phyloP scores from a whole-genome alignment of 225 moss, liverwort and hornwort species.

The Antitrichia curtipendula region DNA sequence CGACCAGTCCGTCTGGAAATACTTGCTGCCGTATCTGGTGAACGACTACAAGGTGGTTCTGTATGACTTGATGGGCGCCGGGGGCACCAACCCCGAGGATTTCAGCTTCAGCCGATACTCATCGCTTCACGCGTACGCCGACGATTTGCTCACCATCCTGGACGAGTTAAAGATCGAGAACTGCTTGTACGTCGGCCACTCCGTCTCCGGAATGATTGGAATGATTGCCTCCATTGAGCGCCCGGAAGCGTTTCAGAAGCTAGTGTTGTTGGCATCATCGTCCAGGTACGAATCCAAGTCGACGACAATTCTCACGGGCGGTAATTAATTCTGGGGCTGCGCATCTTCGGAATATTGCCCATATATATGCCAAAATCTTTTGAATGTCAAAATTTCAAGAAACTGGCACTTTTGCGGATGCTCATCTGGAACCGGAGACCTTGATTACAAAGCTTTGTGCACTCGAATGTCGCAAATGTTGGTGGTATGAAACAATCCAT shows the following conservation, averaged over 20 bases:
- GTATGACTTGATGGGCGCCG: conserved; percentile 51
- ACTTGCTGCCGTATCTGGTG: conserved; percentile 32
- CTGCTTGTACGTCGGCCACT: conserved; percentile 55
- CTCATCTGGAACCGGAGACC: neutral
- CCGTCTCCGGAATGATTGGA: conserved; percentile 63
- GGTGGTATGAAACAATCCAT: neutral
- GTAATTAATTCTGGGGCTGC: neutral
- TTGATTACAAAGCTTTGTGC: neutral
- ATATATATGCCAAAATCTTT: neutral
- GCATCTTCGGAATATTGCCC: neutral
- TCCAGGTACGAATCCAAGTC: conserved; percentile 15
- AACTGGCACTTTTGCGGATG: neutral
- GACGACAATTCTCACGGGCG: neutral
- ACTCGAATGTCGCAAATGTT: neutral
- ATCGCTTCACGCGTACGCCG: conserved; percentile 58
- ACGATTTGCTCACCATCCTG: conserved; percentile 60
- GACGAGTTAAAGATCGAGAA: conserved; percentile 46
- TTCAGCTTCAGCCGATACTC: conserved; percentile 47
- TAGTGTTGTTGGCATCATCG: conserved; percentile 43
- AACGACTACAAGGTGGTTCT: conserved; percentile 47
- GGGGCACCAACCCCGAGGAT: conserved; percentile 44
- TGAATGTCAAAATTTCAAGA: neutral
- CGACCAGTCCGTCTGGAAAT: conserved; percentile 70
- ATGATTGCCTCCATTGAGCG: conserved; percentile 66
- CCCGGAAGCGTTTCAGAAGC: conserved; percentile 44